These are phyloP conservation scores for Candida lessepsii DNA, from an alignment of 805 yeast species.

Conservation along the genomic window DNA sequence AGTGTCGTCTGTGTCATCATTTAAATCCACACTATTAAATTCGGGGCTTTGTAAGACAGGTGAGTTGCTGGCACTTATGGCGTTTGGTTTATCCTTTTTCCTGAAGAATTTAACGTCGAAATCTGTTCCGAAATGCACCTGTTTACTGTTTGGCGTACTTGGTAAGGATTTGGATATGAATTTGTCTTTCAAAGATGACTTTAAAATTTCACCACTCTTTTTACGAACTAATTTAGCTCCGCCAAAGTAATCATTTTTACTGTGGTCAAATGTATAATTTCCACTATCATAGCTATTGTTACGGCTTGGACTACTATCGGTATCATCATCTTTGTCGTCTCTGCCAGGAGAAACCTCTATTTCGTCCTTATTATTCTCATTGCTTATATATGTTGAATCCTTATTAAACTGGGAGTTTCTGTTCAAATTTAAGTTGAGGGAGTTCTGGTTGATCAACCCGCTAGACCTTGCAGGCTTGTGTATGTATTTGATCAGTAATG, in stretches of 20 bases:
- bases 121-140: conserved; percentile 76
- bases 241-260: conserved; percentile 11
- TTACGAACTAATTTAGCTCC: conserved; percentile 57
- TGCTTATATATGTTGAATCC: background rate
- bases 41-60: conserved; percentile 40
- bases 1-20: conserved; percentile 16
- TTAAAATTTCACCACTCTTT: conserved; percentile 84
- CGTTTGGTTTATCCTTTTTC: conserved; percentile 70
- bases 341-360: background rate
- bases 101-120: conserved; percentile 59
- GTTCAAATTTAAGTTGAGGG: background rate
- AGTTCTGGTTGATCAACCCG: conserved; percentile 22
- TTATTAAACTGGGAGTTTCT: conserved; percentile 8
- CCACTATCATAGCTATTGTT: conserved; percentile 1
- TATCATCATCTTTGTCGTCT: conserved; percentile 5
- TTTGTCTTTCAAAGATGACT: conserved; percentile 62
- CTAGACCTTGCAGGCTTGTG: conserved; percentile 39
- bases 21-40: conserved; percentile 17
- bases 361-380: conserved; percentile 2
- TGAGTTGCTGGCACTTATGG: conserved; percentile 67
- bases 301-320: conserved; percentile 5
- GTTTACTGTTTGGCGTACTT: conserved; percentile 57
- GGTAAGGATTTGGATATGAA: conserved; percentile 41
- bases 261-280: background rate
- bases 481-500: conserved; percentile 33